Conservation (phyloP, 305 asterid genomes). For the Rubia peregrina region DNA sequence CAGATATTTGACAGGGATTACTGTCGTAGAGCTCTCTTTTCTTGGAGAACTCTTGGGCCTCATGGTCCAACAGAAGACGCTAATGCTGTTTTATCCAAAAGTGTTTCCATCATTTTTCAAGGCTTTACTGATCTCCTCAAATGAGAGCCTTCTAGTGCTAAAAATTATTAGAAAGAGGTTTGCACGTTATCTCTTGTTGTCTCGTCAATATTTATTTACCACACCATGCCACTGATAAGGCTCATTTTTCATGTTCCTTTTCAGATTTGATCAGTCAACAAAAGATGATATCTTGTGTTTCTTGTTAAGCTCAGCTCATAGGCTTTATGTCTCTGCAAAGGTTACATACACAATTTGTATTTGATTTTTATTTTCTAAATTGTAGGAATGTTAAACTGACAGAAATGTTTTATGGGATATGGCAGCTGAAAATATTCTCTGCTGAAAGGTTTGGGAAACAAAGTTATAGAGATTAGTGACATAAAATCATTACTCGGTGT, state of each 20-base stretch:
- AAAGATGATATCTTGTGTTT: conserved; percentile 54
- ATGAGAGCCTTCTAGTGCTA: conserved; percentile 56
- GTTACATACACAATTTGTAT: conserved; percentile 27
- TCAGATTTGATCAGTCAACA: conserved; percentile 62
- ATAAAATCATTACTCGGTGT: conserved; percentile 44
- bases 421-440: conserved; percentile 66
- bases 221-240: too few relatives aligned
- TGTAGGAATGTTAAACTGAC: neutral
- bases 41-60: conserved; percentile 59
- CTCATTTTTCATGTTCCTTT: conserved; percentile 10
- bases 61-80: conserved; percentile 64
- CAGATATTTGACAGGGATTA: conserved; percentile 44
- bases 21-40: conserved; percentile 36
- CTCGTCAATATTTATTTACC: conserved; percentile 4
- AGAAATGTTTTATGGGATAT: conserved; percentile 16
- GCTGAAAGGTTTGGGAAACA: conserved; percentile 63
- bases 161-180: conserved; percentile 58
- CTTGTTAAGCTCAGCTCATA: conserved; percentile 47
- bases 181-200: conserved; percentile 8
- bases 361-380: neutral
- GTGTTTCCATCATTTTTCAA: conserved; percentile 56
- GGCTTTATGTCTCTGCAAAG: conserved; percentile 62
- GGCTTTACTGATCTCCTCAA: conserved; percentile 55
- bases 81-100: conserved; percentile 56
- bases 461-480: conserved; percentile 39